Base-by-base conservation (phyloP, 2,329 filamentous ascomycete species). In the Claviceps lovelessii region DNA sequence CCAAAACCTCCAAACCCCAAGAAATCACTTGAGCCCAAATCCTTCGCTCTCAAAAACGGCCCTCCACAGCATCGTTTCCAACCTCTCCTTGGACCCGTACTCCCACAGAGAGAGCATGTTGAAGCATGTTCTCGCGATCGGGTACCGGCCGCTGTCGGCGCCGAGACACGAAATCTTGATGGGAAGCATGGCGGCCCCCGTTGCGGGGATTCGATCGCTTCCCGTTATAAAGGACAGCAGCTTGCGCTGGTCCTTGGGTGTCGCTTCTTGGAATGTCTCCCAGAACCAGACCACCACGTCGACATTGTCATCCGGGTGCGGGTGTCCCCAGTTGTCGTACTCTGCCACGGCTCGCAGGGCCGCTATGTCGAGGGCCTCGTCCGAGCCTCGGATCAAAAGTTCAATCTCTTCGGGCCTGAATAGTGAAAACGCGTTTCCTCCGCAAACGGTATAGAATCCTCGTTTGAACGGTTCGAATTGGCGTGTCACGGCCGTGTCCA, bases 381-480 rank as follows among this genome's bases (percentile, higher is more conserved):
- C 88, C 8, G 88, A 93, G 11, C 90, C 90, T 52, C 90, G 79
- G 5, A 96, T 80, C 0, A 95, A 77, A 4, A 95, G 78, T 66
- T 95, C 90, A 58, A 96, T 94, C 67, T 96, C 90, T 66, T 95
- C 90, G 0, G 90, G 86, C 17, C 88, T 81, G 68, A 95, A 95
- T 2, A 96, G 77, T 1, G 85, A 88, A 41, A 95, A 75, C 0
- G 90, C 90, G 65, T 93, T 95, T 41, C 90, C 88, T 41, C 86
- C 87, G 65, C 89, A 95, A 33, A 95, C 88, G 0, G 87, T 94
- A 67, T 89, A 96, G 69, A 96, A 96, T 0, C 90, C 90, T 54
- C 90, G 81, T 66, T 93, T 93, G 75, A 96, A 96, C 0, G 90
- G 90, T 65, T 95, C 89, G 60, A 94, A 96, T 64, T 95, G 90